Conservation (phyloP, 2,329 filamentous ascomycete genomes). For the Lasiodiplodia sp. region DNA sequence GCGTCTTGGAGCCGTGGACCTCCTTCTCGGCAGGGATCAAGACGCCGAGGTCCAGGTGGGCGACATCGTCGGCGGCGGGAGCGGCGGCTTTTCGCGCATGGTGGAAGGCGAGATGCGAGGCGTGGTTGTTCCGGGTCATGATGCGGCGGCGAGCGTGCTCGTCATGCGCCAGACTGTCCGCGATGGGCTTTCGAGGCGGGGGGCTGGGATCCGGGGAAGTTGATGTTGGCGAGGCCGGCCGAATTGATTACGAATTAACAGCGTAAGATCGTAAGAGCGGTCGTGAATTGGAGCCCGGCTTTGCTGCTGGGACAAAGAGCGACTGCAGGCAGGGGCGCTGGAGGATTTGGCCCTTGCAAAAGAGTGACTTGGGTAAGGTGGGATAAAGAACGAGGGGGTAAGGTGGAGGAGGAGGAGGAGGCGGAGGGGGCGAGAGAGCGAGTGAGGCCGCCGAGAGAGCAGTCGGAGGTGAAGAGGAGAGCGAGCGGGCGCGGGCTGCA, state of each 20-base stretch:
- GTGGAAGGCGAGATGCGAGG: conserved; percentile 41
- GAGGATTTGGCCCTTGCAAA: conserved; percentile 30
- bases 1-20: conserved; percentile 5
- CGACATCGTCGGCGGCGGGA: conserved; percentile 31
- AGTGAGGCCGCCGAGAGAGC: conserved; percentile 21
- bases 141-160: conserved; percentile 31
- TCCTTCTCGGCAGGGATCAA: conserved; percentile 10
- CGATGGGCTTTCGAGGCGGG: conserved; percentile 24
- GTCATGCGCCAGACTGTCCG: conserved; percentile 22
- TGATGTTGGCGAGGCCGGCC: neutral
- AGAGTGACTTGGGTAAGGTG: conserved; percentile 31
- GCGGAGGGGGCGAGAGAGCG: conserved; percentile 16
- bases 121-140: conserved; percentile 42
- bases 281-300: conserved; percentile 16
- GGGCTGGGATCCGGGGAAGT: conserved; percentile 20
- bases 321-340: conserved; percentile 1
- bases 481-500: conserved; percentile 20
- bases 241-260: conserved; percentile 41
- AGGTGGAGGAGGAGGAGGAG: neutral
- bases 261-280: conserved; percentile 44
- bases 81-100: conserved; percentile 37
- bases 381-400: conserved; percentile 20
- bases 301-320: conserved; percentile 4
- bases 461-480: conserved; percentile 28
- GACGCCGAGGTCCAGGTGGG: conserved; percentile 28